Base-by-base conservation (phyloP, 73 alveolate species). In the Uronychia binucleata region DNA sequence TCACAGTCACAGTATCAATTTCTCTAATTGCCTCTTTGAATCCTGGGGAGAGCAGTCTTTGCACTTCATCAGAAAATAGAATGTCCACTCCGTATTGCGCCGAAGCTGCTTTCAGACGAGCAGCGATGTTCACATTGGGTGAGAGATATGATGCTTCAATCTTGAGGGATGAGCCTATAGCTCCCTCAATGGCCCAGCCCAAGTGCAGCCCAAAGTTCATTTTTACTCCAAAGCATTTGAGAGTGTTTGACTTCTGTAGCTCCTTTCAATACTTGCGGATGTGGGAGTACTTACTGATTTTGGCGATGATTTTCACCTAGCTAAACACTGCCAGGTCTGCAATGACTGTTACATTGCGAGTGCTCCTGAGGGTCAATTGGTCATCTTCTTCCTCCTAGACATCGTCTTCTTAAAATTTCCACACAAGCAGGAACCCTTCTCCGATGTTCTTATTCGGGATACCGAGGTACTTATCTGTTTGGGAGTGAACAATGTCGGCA, bases 401-500 rank as follows among this genome's bases (percentile, higher is more conserved):
- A 46, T 46, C 67, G 19, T 5, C 57, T n/a, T 91, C 59, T 83
- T 82, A 86, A 57, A 93, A 79, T 83, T 95, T 91, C 98, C 98
- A 95, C 78, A 95, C 96, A 58, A 95, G 88, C 80, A 95, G 77
- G 83, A 91, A 95, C 30, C 97, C 95, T 79, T 95, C 99, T 25
- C 99, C 99, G 33, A 95, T 91, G 87, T 95, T 95, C 90, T 95
- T 95, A 91, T 95, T 95, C 58, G 98, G 93, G 33, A 87, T 82
- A 75, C 98, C 98, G 67, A 91, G 90, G 94, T 89, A 95, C 88
- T 95, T 95, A 87, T 93, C 96, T 58, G 90, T 95, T 85, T 91
- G 79, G 34, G 95, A 85, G 84, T 94, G 98, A 33, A 93, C 96
- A 28, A 89, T 91, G 33, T 94, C 95, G 30, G 97, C 96, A 58